phyloP scores from a whole-genome alignment of 345 rosid species.

The Cardiospermum halicacabum region DNA sequence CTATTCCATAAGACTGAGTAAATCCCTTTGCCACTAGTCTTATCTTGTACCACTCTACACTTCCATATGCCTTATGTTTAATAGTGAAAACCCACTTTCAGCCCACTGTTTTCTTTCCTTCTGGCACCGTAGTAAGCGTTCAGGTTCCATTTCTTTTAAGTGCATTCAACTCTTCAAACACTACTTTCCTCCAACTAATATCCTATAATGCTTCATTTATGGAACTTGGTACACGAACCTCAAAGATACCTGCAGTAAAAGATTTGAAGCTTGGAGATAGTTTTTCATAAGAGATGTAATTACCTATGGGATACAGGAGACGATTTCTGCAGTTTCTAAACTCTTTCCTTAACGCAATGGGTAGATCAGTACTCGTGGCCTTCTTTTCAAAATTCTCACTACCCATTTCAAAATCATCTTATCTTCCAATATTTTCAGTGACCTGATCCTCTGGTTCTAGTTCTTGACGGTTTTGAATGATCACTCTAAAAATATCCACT shows the following conservation, averaged over 20 bases:
- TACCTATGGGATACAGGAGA: not conserved
- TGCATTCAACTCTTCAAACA: not conserved
- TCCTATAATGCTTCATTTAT: not conserved
- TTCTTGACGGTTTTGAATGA: too few relatives aligned
- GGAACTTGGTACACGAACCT: not conserved
- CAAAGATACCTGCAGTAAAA: not conserved
- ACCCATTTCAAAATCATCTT: too few relatives aligned
- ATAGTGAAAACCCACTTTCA: conserved; percentile 5
- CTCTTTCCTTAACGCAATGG: not conserved
- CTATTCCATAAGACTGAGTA: conserved; percentile 8
- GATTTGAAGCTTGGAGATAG: not conserved
- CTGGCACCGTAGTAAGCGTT: not conserved
- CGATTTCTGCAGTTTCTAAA: not conserved
- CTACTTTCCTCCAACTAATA: not conserved
- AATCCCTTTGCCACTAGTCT: not conserved
- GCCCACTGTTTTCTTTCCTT: not conserved
- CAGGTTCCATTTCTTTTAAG: not conserved
- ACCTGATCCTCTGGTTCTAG: too few relatives aligned
- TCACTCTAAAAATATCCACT: too few relatives aligned
- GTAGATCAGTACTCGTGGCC: not conserved
- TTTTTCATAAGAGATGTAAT: not conserved
- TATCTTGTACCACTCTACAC: not conserved
- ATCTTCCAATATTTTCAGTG: too few relatives aligned
- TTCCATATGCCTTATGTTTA: conserved; percentile 1
- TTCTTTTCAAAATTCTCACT: too few relatives aligned